phyloP scores from a whole-genome alignment of 1,284 basidiomycete genomes.

The Apiotrichum siamense region DNA sequence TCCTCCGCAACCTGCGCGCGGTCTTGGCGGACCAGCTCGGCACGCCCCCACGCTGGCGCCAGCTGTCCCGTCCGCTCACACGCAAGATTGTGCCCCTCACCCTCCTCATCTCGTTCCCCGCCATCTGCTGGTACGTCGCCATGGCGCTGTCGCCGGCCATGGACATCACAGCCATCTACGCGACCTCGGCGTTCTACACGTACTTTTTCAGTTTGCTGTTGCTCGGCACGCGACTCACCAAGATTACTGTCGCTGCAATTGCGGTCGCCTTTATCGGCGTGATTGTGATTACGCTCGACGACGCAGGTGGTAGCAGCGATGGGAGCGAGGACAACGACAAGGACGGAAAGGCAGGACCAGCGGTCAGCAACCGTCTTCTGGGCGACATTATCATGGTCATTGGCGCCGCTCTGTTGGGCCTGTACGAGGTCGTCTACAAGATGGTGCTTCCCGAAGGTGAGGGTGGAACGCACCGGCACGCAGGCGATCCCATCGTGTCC shows the following conservation, averaged over 20 bases:
- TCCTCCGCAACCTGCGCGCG: constrained; percentile 13
- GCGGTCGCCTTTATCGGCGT: constrained; percentile 43
- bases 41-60: constrained; percentile 23
- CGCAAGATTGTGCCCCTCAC: constrained; percentile 32
- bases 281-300: constrained; percentile 33
- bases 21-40: constrained; percentile 18
- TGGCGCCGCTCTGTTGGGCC: constrained; percentile 41
- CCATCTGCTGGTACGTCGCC: constrained; percentile 39
- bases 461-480: constrained; percentile 19
- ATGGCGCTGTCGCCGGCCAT: constrained; percentile 36
- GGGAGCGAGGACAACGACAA: no score
- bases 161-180: constrained; percentile 43
- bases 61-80: constrained; percentile 20
- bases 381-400: constrained; percentile 46
- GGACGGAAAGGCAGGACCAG: constrained; percentile 2
- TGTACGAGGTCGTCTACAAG: constrained; percentile 49
- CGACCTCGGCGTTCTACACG: constrained; percentile 35
- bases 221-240: constrained; percentile 34
- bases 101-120: constrained; percentile 31
- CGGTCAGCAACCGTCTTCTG: constrained; percentile 24
- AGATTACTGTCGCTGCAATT: constrained; percentile 37
- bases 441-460: constrained; percentile 43
- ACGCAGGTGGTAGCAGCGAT: no score
- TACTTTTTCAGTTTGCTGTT: constrained; percentile 44
- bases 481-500: not conserved